These are phyloP conservation scores for Blastocystis sp. DNA, from an alignment of 352 stramenopile species.

Conservation along the genomic window DNA sequence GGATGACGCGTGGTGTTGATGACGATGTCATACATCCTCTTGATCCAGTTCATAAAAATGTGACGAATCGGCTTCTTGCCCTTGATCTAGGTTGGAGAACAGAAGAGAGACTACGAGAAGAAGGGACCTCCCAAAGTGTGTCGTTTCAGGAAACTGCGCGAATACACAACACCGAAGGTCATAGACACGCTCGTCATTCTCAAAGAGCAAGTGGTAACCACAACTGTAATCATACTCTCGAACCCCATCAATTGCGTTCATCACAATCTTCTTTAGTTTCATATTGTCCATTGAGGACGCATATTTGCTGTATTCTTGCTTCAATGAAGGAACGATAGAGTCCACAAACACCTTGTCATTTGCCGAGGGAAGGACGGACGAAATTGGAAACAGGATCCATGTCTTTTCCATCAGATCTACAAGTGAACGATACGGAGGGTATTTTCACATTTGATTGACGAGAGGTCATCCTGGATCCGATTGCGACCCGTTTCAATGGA, in stretches of 20 bases:
- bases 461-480: not conserved
- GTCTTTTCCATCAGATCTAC: not conserved
- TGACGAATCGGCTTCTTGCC: not conserved
- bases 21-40: not conserved
- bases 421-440: not conserved
- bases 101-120: not conserved
- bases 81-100: not conserved
- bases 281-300: not conserved
- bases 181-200: not conserved
- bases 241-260: not conserved
- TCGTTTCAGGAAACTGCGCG: not conserved
- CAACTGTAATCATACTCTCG: constrained; percentile 27
- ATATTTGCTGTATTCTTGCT: not conserved
- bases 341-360: constrained; percentile 1
- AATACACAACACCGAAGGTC: constrained; percentile 25
- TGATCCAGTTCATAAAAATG: constrained; percentile 17
- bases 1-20: not conserved
- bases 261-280: not conserved
- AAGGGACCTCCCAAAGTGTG: not conserved
- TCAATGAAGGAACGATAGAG: not conserved
- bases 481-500: not conserved
- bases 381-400: not conserved
- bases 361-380: not conserved
- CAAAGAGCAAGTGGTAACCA: constrained; percentile 18
- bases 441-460: not conserved